Conservation (phyloP, 1,139 yeast species). For the Hansenula sp. region DNA sequence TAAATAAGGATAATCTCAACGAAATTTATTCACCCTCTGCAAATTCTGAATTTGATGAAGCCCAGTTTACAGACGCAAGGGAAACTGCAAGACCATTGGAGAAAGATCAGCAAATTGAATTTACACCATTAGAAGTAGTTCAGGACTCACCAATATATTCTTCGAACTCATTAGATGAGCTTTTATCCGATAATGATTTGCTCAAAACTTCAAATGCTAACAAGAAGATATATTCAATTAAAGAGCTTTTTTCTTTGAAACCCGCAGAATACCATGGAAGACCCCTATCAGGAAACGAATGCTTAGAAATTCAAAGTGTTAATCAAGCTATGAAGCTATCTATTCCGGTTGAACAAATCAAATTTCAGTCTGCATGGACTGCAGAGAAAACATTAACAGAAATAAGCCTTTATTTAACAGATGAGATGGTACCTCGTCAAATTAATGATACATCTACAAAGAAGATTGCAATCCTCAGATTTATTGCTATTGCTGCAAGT, state of each 20-base stretch:
- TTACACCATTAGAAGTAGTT: slow-evolving; percentile 8
- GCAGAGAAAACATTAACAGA: slow-evolving; percentile 19
- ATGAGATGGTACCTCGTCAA: not conserved
- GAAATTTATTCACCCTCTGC: not conserved
- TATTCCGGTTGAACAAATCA: slow-evolving; percentile 4
- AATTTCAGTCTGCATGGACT: slow-evolving; percentile 17
- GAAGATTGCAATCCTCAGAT: slow-evolving; percentile 14
- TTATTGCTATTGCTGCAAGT: slow-evolving; percentile 22
- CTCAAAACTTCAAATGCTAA: not conserved
- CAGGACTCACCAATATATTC: slow-evolving; percentile 6
- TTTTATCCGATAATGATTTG: not conserved
- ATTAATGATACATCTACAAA: slow-evolving; percentile 15
- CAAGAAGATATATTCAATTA: slow-evolving; percentile 8
- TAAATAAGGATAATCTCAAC: not conserved
- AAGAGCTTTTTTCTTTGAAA: slow-evolving; percentile 11
- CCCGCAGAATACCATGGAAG: slow-evolving; percentile 14
- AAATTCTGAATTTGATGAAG: not conserved
- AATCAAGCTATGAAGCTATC: slow-evolving; percentile 5
- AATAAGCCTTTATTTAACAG: slow-evolving; percentile 10
- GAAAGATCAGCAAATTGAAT: not conserved
- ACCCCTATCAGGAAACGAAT: slow-evolving; percentile 6
- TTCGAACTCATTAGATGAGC: slow-evolving; percentile 2
- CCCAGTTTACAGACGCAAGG: not conserved
- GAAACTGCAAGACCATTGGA: not conserved
- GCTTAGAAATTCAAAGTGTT: not conserved